These are phyloP conservation scores for Whalleya microplaca DNA, from an alignment of 2,329 filamentous ascomycete genomes.

Conservation along the genomic window DNA sequence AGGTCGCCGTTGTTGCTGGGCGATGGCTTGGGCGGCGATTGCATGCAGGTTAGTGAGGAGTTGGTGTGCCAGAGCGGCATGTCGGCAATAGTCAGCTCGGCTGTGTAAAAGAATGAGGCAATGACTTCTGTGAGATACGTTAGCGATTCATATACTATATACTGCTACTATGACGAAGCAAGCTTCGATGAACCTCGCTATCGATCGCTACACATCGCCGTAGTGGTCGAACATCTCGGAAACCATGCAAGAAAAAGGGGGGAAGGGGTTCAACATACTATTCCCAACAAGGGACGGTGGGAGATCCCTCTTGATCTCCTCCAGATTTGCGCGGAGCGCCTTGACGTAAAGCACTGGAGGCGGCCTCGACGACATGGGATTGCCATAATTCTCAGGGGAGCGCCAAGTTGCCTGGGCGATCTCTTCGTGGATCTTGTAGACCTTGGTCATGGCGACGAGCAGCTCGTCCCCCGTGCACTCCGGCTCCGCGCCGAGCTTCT, in stretches of 20 bases:
- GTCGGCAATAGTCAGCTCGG: slow-evolving; percentile 45
- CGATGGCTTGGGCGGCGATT: too few species aligned
- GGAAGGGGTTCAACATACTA: slow-evolving; percentile 31
- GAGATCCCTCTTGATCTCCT: slow-evolving; percentile 29
- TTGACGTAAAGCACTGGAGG: slow-evolving; percentile 36
- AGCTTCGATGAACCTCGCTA: too few species aligned
- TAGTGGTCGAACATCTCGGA: too few species aligned
- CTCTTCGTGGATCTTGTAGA: slow-evolving; percentile 30
- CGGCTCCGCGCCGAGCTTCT: slow-evolving; percentile 47
- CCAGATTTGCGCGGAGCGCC: slow-evolving; percentile 32
- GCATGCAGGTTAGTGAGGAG: slow-evolving; percentile 15
- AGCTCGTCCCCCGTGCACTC: slow-evolving; percentile 55
- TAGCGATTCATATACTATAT: too few species aligned
- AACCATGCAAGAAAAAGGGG: too few species aligned
- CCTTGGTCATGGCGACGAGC: slow-evolving; percentile 42
- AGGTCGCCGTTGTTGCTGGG: slow-evolving; percentile 8
- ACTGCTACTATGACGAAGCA: too few species aligned
- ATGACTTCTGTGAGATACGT: slow-evolving; percentile 44
- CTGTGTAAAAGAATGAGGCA: slow-evolving; percentile 39
- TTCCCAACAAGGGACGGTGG: slow-evolving; percentile 31
- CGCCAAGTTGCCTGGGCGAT: slow-evolving; percentile 28
- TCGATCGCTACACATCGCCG: too few species aligned
- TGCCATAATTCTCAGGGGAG: slow-evolving; percentile 14
- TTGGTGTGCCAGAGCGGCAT: slow-evolving; percentile 32
- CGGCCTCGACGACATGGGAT: slow-evolving; percentile 10